These are phyloP conservation scores for Corylus americana DNA, from an alignment of 306 rosid species.

Conservation along the genomic window DNA sequence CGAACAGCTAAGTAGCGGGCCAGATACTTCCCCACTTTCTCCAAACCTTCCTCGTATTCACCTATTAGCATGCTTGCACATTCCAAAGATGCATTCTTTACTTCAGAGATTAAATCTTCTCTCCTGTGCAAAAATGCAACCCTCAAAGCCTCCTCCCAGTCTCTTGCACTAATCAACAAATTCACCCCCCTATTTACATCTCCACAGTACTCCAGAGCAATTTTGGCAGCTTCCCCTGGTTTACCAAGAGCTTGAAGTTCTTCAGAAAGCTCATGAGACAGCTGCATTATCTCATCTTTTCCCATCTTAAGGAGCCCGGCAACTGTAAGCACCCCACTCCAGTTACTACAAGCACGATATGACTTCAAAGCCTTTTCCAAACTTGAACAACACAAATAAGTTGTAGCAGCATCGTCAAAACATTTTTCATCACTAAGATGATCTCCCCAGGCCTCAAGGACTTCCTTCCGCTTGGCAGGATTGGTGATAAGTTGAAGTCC, in stretches of 20 bases:
- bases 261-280: conserved; percentile 91
- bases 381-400: conserved; percentile 75
- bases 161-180: conserved; percentile 66
- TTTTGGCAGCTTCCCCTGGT: conserved; percentile 92
- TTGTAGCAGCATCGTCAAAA: conserved; percentile 81
- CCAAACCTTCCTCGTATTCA: conserved; percentile 86
- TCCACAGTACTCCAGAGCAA: conserved; percentile 81
- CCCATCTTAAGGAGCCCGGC: conserved; percentile 80
- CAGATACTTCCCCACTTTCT: conserved; percentile 93
- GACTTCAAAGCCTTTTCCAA: conserved; percentile 87
- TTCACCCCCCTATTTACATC: conserved; percentile 56
- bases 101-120: conserved; percentile 62
- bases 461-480: conserved; percentile 61
- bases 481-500: conserved; percentile 81
- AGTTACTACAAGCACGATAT: conserved; percentile 72
- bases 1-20: conserved; percentile 93
- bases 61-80: conserved; percentile 65
- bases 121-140: conserved; percentile 69
- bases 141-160: conserved; percentile 92
- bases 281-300: conserved; percentile 57
- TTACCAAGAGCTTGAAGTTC: conserved; percentile 97
- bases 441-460: conserved; percentile 98
- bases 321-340: conserved; percentile 84
- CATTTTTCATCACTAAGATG: conserved; percentile 67
- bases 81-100: conserved; percentile 73